A percentile compares a stretch with the other conserved stretches of the same genome.
These are phyloP conservation scores for Saturnispora galanensis DNA, from an alignment of 805 yeast genomes.

Conservation along the genomic window DNA sequence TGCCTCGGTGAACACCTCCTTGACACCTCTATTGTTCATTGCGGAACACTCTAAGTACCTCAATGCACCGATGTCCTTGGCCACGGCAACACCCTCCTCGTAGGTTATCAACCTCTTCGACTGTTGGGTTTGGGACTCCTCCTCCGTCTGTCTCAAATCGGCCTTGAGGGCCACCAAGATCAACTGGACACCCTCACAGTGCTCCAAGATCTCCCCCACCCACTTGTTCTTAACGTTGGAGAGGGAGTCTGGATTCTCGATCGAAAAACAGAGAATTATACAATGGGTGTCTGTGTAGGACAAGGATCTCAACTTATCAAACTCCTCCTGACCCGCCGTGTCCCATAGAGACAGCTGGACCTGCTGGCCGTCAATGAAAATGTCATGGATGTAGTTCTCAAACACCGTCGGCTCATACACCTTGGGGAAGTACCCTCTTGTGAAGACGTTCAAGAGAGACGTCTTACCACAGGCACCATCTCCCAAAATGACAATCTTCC, in stretches of 20 bases:
- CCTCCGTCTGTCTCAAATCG: constrained; percentile 69
- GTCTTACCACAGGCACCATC: constrained; percentile 99
- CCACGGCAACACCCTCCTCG: constrained; percentile 90
- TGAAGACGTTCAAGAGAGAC: constrained; percentile 85
- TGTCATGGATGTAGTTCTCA: constrained; percentile 95
- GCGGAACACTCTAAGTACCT: constrained; percentile 96
- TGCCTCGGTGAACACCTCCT: constrained; percentile 97
- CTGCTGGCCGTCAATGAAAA: constrained; percentile 88
- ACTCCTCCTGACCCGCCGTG: constrained; percentile 98
- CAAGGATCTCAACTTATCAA: constrained; percentile 84
- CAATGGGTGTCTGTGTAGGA: constrained; percentile 95
- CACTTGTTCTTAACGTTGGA: constrained; percentile 93
- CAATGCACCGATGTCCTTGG: constrained; percentile 86
- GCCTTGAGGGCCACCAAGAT: constrained; percentile 93
- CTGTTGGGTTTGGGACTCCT: constrained; percentile 22
- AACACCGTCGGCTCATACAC: constrained; percentile 98
- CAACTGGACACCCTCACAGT: constrained; percentile 91
- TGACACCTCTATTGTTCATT: constrained; percentile 93
- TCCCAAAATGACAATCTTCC: constrained; percentile 89
- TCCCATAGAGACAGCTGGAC: constrained; percentile 94
- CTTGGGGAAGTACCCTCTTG: constrained; percentile 95
- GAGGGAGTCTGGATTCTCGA: constrained; percentile 87
- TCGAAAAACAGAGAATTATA: constrained; percentile 91
- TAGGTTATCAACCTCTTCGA: constrained; percentile 58
- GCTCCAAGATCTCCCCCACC: constrained; percentile 95